Conservation (phyloP, 2,329 filamentous ascomycete genomes). For the Neurospora sp. region DNA sequence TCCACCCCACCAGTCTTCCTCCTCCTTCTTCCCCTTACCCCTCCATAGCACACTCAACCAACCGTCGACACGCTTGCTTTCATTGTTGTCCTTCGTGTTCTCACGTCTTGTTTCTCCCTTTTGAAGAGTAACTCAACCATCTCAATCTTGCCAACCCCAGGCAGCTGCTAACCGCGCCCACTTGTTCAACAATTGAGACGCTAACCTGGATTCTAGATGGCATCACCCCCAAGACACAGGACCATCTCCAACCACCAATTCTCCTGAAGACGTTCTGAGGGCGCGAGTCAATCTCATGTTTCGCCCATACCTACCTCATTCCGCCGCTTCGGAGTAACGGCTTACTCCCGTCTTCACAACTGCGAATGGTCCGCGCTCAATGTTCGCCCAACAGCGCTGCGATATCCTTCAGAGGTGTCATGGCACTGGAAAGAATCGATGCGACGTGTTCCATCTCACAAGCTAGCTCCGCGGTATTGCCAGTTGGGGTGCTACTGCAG, state of each 20-base stretch:
- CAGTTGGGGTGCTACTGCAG: not conserved
- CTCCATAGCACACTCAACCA: not conserved
- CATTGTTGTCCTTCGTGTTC: not conserved
- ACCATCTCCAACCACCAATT: not conserved
- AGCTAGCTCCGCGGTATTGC: not conserved
- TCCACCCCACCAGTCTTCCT: not conserved
- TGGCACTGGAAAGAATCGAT: not conserved
- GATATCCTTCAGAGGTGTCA: not conserved
- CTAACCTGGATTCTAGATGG: not conserved
- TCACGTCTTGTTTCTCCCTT: not conserved
- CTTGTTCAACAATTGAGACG: not conserved
- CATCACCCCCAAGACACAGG: not conserved
- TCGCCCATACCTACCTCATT: not conserved
- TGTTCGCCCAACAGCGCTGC: not conserved
- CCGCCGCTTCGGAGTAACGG: not conserved
- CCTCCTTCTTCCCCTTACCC: not conserved
- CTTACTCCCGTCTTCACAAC: not conserved
- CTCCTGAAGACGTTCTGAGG: not conserved
- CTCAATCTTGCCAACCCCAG: not conserved
- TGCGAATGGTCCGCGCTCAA: not conserved
- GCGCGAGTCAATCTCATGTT: not conserved
- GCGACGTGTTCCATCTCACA: not conserved
- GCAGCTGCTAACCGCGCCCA: not conserved
- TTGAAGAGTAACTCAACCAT: not conserved
- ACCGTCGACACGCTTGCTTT: not conserved